Conservation (phyloP, 2,329 filamentous ascomycete species). For the Epichloe uncinata region DNA sequence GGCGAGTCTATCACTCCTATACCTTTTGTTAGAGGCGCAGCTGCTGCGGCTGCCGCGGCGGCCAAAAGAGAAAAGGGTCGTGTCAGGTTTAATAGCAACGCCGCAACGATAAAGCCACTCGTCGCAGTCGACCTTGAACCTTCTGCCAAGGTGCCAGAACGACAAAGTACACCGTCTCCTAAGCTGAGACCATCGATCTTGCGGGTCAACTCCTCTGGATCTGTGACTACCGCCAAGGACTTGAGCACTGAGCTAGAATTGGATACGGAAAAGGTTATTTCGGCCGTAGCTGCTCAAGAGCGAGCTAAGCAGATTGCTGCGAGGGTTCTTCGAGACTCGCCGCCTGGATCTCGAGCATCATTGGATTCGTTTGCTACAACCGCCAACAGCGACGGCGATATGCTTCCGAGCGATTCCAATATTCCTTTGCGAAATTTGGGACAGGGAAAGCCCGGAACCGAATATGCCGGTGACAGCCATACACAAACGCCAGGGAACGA, state of each 20-base stretch:
- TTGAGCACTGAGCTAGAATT: slow-evolving; percentile 14
- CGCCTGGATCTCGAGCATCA: slow-evolving; percentile 22
- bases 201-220: slow-evolving; percentile 28
- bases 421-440: slow-evolving; percentile 22
- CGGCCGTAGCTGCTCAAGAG: slow-evolving; percentile 30
- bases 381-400: slow-evolving; percentile 15
- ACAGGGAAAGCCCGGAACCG: neutral
- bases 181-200: slow-evolving; percentile 29
- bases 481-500: slow-evolving; percentile 2
- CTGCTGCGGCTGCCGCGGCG: neutral
- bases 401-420: slow-evolving; percentile 10
- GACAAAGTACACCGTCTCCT: slow-evolving; percentile 7
- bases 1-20: neutral
- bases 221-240: slow-evolving; percentile 17
- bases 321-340: slow-evolving; percentile 23
- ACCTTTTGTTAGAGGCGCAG: neutral
- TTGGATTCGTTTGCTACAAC: slow-evolving; percentile 23
- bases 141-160: neutral
- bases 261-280: slow-evolving; percentile 14
- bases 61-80: slow-evolving; percentile 32
- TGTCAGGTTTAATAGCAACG: slow-evolving; percentile 35
- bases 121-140: slow-evolving; percentile 7
- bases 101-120: slow-evolving; percentile 19
- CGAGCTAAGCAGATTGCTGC: slow-evolving; percentile 29
- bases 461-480: neutral